These are phyloP conservation scores for Populus euphratica DNA, from an alignment of 345 rosid species.

Conservation along the genomic window DNA sequence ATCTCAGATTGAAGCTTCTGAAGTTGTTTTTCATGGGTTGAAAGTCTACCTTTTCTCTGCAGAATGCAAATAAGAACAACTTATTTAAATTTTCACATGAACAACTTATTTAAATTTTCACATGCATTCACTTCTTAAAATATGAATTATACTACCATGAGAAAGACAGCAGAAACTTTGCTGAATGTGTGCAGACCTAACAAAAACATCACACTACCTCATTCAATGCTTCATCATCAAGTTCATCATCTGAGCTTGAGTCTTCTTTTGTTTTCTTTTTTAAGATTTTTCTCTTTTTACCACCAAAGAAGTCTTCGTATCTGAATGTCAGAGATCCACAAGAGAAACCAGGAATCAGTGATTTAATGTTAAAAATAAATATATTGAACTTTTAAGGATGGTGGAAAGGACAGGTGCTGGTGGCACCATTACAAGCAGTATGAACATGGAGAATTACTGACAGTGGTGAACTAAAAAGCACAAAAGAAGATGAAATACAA, in stretches of 20 bases:
- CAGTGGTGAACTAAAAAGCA: not conserved
- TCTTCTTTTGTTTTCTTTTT: constrained; percentile 41
- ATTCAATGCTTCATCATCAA: constrained; percentile 21
- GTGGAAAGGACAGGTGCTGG: not conserved
- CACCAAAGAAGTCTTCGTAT: constrained; percentile 77
- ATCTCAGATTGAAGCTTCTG: constrained; percentile 57
- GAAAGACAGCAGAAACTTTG: not conserved
- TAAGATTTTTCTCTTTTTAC: constrained; percentile 39
- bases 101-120: not conserved
- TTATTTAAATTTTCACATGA: not conserved
- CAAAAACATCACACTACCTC: constrained; percentile 3
- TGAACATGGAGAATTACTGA: not conserved
- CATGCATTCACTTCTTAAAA: not conserved
- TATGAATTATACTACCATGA: not conserved
- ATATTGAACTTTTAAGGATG: too few relatives aligned
- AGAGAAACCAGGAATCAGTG: constrained; percentile 4
- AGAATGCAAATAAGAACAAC: constrained; percentile 8
- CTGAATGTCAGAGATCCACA: constrained; percentile 29
- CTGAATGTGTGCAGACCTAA: not conserved
- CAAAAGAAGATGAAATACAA: not conserved
- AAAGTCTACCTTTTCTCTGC: constrained; percentile 53
- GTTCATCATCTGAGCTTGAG: constrained; percentile 36
- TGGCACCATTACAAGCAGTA: not conserved
- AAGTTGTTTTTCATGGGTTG: constrained; percentile 75
- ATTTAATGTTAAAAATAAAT: not conserved